A percentile compares a stretch with the other conserved stretches of the same genome.
phyloP scores from a whole-genome alignment of 2,329 filamentous ascomycete genomes.

The Botryotinia calthae region DNA sequence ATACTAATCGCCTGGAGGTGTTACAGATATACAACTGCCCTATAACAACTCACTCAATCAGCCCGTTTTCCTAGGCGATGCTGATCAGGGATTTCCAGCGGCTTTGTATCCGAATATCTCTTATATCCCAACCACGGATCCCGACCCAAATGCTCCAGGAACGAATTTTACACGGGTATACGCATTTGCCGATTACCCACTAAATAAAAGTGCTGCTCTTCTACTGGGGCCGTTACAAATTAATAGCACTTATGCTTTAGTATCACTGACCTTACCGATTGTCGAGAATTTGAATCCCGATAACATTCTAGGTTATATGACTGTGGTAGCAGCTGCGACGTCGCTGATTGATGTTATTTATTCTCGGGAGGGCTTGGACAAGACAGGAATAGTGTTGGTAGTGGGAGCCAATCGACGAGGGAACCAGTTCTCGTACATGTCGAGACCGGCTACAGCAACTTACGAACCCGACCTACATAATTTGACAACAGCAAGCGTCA shows the following conservation, averaged over 20 bases:
- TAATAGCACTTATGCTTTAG: conserved; percentile 69
- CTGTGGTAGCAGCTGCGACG: conserved; percentile 67
- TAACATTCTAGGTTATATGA: conserved; percentile 79
- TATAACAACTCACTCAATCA: conserved; percentile 55
- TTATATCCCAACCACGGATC: conserved; percentile 43
- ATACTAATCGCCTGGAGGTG: conserved; percentile 17
- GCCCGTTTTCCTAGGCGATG: conserved; percentile 54
- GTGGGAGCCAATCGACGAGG: conserved; percentile 64
- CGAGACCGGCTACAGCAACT: conserved; percentile 48
- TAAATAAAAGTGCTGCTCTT: conserved; percentile 55
- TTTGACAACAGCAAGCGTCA: conserved; percentile 49
- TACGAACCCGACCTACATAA: conserved; percentile 42
- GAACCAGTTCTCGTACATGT: conserved; percentile 58
- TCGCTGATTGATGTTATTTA: conserved; percentile 61
- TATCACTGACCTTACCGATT: conserved; percentile 80
- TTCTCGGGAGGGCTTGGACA: conserved; percentile 67
- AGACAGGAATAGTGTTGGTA: conserved; percentile 67
- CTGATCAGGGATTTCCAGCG: conserved; percentile 65
- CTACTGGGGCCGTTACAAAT: conserved; percentile 72
- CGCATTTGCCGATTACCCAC: conserved; percentile 37
- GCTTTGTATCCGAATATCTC: conserved; percentile 77
- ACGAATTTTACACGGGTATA: conserved; percentile 15
- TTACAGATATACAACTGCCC: conserved; percentile 59
- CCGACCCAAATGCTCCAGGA: conserved; percentile 26
- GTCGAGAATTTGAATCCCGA: conserved; percentile 60